phyloP scores from a whole-genome alignment of 75 land plant genomes.

The Pinus taeda region DNA sequence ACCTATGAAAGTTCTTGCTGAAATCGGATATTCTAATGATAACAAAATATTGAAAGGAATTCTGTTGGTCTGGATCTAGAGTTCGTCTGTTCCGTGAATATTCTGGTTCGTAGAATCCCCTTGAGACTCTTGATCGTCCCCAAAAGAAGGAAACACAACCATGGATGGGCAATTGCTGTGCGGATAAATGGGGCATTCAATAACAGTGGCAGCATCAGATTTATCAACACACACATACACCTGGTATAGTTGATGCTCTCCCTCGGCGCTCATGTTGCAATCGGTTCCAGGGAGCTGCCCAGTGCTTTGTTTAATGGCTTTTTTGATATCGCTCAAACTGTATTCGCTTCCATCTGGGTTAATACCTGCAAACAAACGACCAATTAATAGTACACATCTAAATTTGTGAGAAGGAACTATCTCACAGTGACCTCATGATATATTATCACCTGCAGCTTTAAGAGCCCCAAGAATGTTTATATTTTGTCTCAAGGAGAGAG shows the following conservation, averaged over 20 bases:
- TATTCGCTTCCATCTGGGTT: conserved; percentile 16
- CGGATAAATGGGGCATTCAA: conserved; percentile 66
- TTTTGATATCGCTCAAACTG: conserved; percentile 27
- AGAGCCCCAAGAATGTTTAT: conserved; percentile 27
- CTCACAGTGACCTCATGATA: too few species aligned
- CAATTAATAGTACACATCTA: too few species aligned
- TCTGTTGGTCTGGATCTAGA: too few species aligned
- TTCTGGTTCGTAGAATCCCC: too few species aligned
- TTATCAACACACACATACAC: conserved; percentile 73
- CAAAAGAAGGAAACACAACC: conserved; percentile 40
- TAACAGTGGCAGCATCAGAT: conserved; percentile 45
- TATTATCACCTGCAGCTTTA: conserved; percentile 10
- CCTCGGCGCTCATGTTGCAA: conserved; percentile 58
- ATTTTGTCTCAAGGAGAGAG: conserved; percentile 17
- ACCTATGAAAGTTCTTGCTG: too few species aligned
- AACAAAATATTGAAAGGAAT: too few species aligned
- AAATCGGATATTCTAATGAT: too few species aligned
- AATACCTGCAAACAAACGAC: too few species aligned
- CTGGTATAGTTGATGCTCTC: conserved; percentile 63
- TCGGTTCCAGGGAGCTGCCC: conserved; percentile 58
- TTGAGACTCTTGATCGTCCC: background rate
- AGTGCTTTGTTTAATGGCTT: conserved; percentile 34
- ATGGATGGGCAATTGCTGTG: conserved; percentile 19
- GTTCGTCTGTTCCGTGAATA: too few species aligned
- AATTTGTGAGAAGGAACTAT: too few species aligned